Evolutionary conservation across 495 filamentous ascomycete genomes (phyloP).

Genomic region (Rhizodiscina lignyota): DNA sequence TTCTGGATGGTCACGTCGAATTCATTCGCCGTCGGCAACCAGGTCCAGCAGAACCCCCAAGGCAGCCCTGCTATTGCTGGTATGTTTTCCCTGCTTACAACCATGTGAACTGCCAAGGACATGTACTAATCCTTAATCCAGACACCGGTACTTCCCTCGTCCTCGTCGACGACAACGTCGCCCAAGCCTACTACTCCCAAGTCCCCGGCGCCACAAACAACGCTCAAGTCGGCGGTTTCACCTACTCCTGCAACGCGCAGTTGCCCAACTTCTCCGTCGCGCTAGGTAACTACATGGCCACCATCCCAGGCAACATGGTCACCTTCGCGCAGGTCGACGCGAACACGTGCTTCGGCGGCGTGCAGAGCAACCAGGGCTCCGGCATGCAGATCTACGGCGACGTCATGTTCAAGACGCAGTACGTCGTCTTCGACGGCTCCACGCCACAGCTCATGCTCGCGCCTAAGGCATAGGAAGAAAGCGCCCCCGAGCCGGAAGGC

Average conservation of each 20-base stretch:
- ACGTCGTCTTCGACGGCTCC: slow-evolving; percentile 60
- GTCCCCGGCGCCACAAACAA: slow-evolving; percentile 38
- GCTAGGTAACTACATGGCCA: slow-evolving; percentile 44
- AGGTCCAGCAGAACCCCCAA: slow-evolving; percentile 12
- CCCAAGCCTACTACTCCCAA: slow-evolving; percentile 32
- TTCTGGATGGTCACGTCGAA: slow-evolving; percentile 61
- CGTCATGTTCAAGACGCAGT: slow-evolving; percentile 63
- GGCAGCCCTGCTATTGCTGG: slow-evolving; percentile 23
- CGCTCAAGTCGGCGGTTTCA: slow-evolving; percentile 37
- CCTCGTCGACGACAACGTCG: slow-evolving; percentile 20
- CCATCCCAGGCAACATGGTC: slow-evolving; percentile 47
- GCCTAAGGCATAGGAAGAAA: no score
- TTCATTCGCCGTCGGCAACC: slow-evolving; percentile 36
- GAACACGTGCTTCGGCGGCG: slow-evolving; percentile 22
- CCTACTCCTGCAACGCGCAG: slow-evolving; percentile 42
- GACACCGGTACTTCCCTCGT: slow-evolving; percentile 27
- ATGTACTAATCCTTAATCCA: slow-evolving; percentile 5
- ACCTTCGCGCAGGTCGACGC: slow-evolving; percentile 43
- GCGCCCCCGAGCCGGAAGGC: no score
- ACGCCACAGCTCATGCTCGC: slow-evolving; percentile 45
- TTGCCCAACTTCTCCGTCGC: slow-evolving; percentile 53
- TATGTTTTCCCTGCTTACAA: slow-evolving; percentile 1
- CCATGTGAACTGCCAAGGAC: no score
- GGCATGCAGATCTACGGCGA: slow-evolving; percentile 61
- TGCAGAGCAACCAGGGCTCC: slow-evolving; percentile 34